Evolutionary conservation across 768 basidiomycete genomes (phyloP).

Genomic region (Auriscalpium vulgare): DNA sequence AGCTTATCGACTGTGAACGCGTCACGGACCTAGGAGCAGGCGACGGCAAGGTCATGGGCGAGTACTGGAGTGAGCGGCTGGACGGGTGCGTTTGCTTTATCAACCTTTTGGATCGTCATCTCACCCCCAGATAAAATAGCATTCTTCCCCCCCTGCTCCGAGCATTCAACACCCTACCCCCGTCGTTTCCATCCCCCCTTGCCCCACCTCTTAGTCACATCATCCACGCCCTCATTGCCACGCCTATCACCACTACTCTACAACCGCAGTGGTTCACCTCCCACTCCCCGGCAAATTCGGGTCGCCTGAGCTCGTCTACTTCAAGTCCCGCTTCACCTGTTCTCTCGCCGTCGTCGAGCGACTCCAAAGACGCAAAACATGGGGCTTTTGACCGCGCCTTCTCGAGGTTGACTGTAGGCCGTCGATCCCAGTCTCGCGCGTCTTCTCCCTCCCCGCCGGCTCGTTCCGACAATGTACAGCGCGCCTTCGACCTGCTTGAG

Average conservation of each 20-base stretch:
- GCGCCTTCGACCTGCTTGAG: conserved; percentile 63
- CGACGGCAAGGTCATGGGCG: conserved; percentile 50
- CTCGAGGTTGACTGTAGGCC: conserved; percentile 44
- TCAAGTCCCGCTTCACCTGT: conserved; percentile 24
- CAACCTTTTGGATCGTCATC: not conserved
- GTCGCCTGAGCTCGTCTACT: conserved; percentile 23
- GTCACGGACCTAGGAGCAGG: conserved; percentile 5
- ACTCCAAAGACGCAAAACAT: conserved; percentile 19
- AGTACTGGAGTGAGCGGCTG: conserved; percentile 67
- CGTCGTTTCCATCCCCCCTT: conserved; percentile 55
- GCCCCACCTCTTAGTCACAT: conserved; percentile 67
- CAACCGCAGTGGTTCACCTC: conserved; percentile 49
- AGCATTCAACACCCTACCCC: conserved; percentile 59
- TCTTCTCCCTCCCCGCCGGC: conserved; percentile 37
- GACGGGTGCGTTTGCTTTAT: conserved; percentile 47
- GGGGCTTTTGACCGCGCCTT: conserved; percentile 47
- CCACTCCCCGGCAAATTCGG: conserved; percentile 21
- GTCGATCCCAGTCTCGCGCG: conserved; percentile 30
- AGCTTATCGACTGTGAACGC: conserved; percentile 11
- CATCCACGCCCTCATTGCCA: conserved; percentile 72
- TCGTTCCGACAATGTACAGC: conserved; percentile 45
- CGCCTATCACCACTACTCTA: conserved; percentile 58
- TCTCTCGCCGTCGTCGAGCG: conserved; percentile 10
- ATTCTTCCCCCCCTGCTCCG: conserved; percentile 65
- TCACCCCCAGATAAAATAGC: not conserved